Conservation (phyloP, 768 basidiomycete species). For the Lentinula raphanica region DNA sequence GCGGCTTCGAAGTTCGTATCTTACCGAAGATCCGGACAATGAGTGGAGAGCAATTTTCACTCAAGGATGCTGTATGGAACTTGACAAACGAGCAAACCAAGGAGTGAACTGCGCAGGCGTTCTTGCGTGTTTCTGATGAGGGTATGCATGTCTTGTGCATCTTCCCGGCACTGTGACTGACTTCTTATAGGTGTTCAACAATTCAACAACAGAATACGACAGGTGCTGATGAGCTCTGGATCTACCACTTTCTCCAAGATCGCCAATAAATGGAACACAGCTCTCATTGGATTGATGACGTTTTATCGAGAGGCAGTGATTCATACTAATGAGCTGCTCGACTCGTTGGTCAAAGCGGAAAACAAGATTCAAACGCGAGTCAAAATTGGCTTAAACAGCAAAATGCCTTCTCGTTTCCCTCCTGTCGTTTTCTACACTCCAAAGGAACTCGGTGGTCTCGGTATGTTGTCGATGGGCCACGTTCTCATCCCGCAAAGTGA, state of each 20-base stretch:
- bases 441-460: slow-evolving; percentile 96
- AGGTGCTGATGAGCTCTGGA: slow-evolving; percentile 97
- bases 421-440: slow-evolving; percentile 95
- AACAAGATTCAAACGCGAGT: slow-evolving; percentile 99
- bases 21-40: slow-evolving; percentile 93
- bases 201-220: slow-evolving; percentile 96
- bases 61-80: slow-evolving; percentile 96
- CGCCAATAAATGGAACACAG: slow-evolving; percentile 97
- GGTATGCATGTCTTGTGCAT: slow-evolving; percentile 35
- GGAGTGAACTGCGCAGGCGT: slow-evolving; percentile 96
- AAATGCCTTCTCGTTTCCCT: slow-evolving; percentile 99
- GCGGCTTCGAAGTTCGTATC: slow-evolving; percentile 97
- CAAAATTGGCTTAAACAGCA: slow-evolving; percentile 98
- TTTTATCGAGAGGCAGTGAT: slow-evolving; percentile 98
- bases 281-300: slow-evolving; percentile 93
- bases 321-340: slow-evolving; percentile 93
- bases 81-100: slow-evolving; percentile 95
- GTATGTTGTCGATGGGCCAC: slow-evolving; percentile 99
- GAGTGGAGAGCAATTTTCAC: slow-evolving; percentile 94
- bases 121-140: slow-evolving; percentile 95
- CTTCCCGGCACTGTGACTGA: neutral
- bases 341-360: slow-evolving; percentile 95
- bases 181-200: slow-evolving; percentile 69
- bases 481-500: slow-evolving; percentile 98
- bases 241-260: slow-evolving; percentile 99